Conservation (phyloP, 352 stramenopile species). For the Phytopythium litorale region DNA sequence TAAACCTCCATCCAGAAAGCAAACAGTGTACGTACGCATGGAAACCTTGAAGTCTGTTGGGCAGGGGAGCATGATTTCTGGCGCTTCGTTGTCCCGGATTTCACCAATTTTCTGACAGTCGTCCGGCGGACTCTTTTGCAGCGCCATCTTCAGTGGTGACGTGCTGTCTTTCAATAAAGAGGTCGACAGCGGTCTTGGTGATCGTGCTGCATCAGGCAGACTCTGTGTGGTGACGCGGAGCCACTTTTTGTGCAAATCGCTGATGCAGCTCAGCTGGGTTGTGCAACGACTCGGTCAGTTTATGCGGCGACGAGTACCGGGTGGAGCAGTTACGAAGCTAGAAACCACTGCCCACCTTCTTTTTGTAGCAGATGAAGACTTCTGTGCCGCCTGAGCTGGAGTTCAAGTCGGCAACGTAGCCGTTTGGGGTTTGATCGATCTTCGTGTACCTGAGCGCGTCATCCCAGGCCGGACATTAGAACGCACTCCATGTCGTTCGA, state of each 20-base stretch:
- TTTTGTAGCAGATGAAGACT: slow-evolving; percentile 80
- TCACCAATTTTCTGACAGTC: neutral
- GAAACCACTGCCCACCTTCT: slow-evolving; percentile 33
- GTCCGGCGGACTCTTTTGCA: neutral
- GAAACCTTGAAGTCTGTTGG: neutral
- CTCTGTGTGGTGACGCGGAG: slow-evolving; percentile 17
- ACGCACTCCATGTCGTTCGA: slow-evolving; percentile 36
- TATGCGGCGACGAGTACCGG: too few species aligned
- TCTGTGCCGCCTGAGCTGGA: slow-evolving; percentile 69
- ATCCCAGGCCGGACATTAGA: neutral
- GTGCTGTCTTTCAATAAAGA: neutral
- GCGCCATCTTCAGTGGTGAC: neutral
- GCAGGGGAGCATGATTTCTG: neutral
- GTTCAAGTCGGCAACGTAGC: slow-evolving; percentile 69
- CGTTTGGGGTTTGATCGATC: slow-evolving; percentile 66
- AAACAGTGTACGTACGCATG: neutral
- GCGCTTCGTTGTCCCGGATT: neutral
- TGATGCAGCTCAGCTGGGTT: slow-evolving; percentile 28
- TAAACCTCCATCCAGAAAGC: neutral
- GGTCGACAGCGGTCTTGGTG: slow-evolving; percentile 1
- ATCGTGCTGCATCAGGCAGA: neutral
- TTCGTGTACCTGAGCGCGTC: slow-evolving; percentile 57
- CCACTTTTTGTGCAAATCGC: slow-evolving; percentile 38
- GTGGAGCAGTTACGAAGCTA: neutral
- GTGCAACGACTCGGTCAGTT: neutral